phyloP scores from a whole-genome alignment of 345 rosid species.

The Lepidium didymum region DNA sequence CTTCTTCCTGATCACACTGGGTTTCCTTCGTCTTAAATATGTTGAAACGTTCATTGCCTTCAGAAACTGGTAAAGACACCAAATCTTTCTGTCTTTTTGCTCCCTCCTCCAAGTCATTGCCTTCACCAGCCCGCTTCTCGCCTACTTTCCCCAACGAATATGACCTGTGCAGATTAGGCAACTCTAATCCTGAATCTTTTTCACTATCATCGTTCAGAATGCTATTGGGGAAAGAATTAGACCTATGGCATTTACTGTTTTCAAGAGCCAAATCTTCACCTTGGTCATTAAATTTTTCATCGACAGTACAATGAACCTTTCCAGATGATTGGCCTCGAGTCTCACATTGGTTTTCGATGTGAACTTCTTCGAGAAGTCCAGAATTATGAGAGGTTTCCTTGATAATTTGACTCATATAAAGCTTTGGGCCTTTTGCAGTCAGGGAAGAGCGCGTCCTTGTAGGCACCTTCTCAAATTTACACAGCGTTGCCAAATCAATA shows the following conservation, averaged over 20 bases:
- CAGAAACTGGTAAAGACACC: conserved; percentile 42
- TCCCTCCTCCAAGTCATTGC: conserved; percentile 41
- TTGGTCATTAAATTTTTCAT: conserved; percentile 36
- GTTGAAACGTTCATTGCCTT: conserved; percentile 25
- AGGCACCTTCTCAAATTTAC: conserved; percentile 80
- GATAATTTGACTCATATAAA: conserved; percentile 29
- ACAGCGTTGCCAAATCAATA: conserved; percentile 52
- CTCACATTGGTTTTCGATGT: conserved; percentile 24
- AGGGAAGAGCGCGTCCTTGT: conserved; percentile 80
- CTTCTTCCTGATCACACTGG: conserved; percentile 23
- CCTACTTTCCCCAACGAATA: conserved; percentile 52
- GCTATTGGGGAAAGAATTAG: conserved; percentile 57
- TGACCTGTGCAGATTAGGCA: conserved; percentile 41
- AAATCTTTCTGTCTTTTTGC: conserved; percentile 66
- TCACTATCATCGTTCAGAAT: conserved; percentile 35
- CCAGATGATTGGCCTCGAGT: conserved; percentile 31
- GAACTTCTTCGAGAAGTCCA: conserved; percentile 30
- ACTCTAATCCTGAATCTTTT: conserved; percentile 34
- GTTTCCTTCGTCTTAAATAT: conserved; percentile 30
- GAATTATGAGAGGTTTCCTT: conserved; percentile 36
- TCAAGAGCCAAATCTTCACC: conserved; percentile 34
- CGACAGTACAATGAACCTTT: conserved; percentile 29
- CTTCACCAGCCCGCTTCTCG: conserved; percentile 55
- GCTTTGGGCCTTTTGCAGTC: conserved; percentile 37
- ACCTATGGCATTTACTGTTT: conserved; percentile 42